These are phyloP conservation scores for Vanderwaltozyma yarrowii DNA, from an alignment of 805 yeast genomes.

Conservation along the genomic window DNA sequence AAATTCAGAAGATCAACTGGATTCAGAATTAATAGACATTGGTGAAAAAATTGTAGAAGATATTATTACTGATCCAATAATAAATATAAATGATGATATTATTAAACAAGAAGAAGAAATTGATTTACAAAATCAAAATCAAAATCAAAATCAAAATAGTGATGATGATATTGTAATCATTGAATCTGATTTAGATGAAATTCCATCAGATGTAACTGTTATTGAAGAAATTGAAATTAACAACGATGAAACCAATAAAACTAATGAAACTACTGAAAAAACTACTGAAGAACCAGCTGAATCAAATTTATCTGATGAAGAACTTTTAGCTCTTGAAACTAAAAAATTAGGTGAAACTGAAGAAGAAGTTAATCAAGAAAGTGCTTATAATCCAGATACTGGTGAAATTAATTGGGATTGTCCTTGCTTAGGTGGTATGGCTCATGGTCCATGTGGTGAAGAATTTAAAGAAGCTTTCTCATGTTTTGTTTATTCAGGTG, in stretches of 20 bases:
- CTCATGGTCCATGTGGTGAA: constrained; percentile 96
- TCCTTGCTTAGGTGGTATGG: constrained; percentile 99
- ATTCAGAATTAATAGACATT: not conserved
- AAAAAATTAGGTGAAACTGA: constrained; percentile 9
- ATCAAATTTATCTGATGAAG: not conserved
- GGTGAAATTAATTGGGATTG: constrained; percentile 99
- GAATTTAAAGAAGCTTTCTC: constrained; percentile 91
- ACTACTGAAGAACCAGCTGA: not conserved
- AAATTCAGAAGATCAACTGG: not conserved
- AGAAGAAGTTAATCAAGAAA: constrained; percentile 36
- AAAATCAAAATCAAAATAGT: too few species aligned
- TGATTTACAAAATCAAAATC: too few species aligned
- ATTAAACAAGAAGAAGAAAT: not conserved
- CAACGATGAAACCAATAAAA: not conserved
- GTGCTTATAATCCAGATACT: constrained; percentile 91
- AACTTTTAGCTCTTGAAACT: not conserved
- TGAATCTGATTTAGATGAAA: not conserved
- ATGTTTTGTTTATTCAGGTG: constrained; percentile 87
- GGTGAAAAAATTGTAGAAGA: constrained; percentile 4
- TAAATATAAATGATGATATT: constrained; percentile 1
- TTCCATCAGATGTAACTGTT: not conserved
- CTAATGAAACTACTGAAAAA: not conserved
- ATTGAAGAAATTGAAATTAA: not conserved
- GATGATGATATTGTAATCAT: too few species aligned
- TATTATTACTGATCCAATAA: constrained; percentile 2